phyloP scores from a whole-genome alignment of 2,329 filamentous ascomycete species.

The Nothopassalora personata region DNA sequence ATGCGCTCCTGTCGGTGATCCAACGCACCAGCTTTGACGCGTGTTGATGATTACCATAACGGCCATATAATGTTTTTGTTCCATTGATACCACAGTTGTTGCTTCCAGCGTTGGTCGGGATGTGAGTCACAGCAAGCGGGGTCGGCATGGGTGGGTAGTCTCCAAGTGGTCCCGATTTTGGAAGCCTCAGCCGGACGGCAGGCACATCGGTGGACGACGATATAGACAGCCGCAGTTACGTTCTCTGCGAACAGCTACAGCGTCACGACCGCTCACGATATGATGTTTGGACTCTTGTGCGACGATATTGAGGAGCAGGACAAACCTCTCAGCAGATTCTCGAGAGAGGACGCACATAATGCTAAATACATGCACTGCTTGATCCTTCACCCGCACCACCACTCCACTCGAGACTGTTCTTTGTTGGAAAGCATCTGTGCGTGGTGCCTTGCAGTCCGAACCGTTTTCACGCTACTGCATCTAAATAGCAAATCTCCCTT shows the following conservation, averaged over 20 bases:
- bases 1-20: too few relatives aligned
- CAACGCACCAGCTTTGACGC: not conserved
- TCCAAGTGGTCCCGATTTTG: not conserved
- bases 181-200: not conserved
- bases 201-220: not conserved
- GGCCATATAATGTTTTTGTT: not conserved
- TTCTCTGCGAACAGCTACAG: not conserved
- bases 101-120: not conserved
- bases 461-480: not conserved
- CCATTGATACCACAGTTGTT: constrained; percentile 3
- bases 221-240: not conserved
- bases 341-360: not conserved
- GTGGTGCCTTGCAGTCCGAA: not conserved
- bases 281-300: not conserved
- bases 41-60: not conserved
- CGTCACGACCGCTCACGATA: not conserved
- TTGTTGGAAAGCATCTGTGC: not conserved
- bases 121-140: not conserved
- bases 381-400: not conserved
- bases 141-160: not conserved
- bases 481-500: not conserved
- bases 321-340: not conserved
- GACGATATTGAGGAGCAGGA: not conserved
- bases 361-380: not conserved
- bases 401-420: not conserved